Evolutionary conservation across 2,329 filamentous ascomycete species (phyloP).

Genomic region (Coniella vitis): DNA sequence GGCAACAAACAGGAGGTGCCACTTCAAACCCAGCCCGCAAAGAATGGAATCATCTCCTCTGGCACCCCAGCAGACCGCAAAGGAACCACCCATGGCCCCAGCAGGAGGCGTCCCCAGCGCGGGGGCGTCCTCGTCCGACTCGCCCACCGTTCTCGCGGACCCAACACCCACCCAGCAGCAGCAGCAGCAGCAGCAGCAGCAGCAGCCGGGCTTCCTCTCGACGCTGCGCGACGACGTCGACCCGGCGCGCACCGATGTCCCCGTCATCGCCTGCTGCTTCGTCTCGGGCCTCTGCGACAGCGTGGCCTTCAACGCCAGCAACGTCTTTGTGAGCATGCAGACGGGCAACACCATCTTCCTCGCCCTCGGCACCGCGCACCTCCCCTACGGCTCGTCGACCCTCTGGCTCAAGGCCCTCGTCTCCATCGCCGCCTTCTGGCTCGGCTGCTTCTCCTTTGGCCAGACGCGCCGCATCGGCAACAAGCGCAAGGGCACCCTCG

Average conservation of each 20-base stretch:
- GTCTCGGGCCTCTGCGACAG: conserved; percentile 34
- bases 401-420: conserved; percentile 30
- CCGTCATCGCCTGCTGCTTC: conserved; percentile 33
- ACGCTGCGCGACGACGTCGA: conserved; percentile 18
- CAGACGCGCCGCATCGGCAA: conserved; percentile 20
- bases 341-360: conserved; percentile 54
- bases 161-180: too few relatives aligned
- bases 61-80: not conserved
- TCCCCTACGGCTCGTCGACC: conserved; percentile 41
- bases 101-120: conserved; percentile 4
- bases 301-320: conserved; percentile 33
- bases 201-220: conserved; percentile 2
- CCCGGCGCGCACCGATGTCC: conserved; percentile 25
- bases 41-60: not conserved
- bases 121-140: conserved; percentile 7
- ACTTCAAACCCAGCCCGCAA: not conserved
- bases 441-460: conserved; percentile 44
- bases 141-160: too few relatives aligned
- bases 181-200: not conserved
- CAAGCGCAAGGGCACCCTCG: conserved; percentile 27
- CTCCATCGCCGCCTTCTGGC: conserved; percentile 46
- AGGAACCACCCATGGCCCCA: too few relatives aligned
- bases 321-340: conserved; percentile 35
- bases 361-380: conserved; percentile 48
- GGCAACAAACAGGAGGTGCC: not conserved